Evolutionary conservation across 192 early-diverging fungal genomes (phyloP).

Genomic region (Chytriomyces sp.): DNA sequence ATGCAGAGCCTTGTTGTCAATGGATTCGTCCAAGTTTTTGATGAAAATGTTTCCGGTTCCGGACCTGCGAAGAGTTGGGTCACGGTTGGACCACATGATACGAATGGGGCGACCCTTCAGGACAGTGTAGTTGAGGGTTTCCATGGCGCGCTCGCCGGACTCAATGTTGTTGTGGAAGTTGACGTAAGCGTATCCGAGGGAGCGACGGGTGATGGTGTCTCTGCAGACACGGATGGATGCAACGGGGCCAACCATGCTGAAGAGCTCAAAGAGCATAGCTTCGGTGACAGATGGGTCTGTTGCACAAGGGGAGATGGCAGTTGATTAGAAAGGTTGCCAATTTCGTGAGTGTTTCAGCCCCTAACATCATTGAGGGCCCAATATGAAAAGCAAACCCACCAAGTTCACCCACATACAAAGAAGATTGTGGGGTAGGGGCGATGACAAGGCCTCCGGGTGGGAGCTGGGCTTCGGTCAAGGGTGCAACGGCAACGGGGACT

Average conservation of each 20-base stretch:
- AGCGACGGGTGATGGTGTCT: conserved; percentile 95
- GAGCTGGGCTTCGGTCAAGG: conserved; percentile 49
- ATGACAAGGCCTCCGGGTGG: conserved; percentile 43
- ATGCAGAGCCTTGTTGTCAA: conserved; percentile 99
- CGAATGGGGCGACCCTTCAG: conserved; percentile 95
- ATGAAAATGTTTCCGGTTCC: conserved; percentile 99
- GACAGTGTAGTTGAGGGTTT: conserved; percentile 92
- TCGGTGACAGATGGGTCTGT: conserved; percentile 92
- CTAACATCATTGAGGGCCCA: background rate
- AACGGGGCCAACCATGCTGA: conserved; percentile 93
- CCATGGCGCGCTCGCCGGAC: conserved; percentile 87
- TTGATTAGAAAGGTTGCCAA: conserved; percentile 8
- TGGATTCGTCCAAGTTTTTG: conserved; percentile 97
- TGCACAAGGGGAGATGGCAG: background rate
- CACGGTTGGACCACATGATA: conserved; percentile 99
- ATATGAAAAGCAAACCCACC: conserved; percentile 43
- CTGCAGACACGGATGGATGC: conserved; percentile 97
- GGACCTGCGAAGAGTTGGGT: conserved; percentile 89
- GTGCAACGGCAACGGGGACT: conserved; percentile 27
- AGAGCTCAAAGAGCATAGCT: conserved; percentile 96
- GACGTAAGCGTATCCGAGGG: conserved; percentile 97
- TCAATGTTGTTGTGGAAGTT: conserved; percentile 94
- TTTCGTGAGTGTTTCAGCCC: background rate
- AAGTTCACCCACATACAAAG: conserved; percentile 95
- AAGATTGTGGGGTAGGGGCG: conserved; percentile 38